Evolutionary conservation across 768 basidiomycete genomes (phyloP).

Genomic region (Pleurotus djamor): DNA sequence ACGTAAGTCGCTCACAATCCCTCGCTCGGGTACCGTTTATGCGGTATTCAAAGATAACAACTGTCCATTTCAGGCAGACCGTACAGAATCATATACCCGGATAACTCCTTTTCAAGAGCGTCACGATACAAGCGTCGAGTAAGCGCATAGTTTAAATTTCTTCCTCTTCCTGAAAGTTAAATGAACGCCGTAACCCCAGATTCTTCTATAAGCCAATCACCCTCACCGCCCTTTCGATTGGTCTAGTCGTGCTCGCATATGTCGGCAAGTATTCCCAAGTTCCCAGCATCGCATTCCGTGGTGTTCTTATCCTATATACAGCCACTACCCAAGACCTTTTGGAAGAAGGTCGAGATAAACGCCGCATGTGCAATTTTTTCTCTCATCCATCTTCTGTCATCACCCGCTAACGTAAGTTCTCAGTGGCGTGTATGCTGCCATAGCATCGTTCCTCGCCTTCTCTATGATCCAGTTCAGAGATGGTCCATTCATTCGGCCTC

Average conservation of each 20-base stretch:
- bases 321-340: conserved; percentile 85
- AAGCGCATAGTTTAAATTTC: conserved; percentile 25
- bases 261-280: conserved; percentile 24
- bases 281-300: not conserved
- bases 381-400: not conserved
- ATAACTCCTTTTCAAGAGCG: conserved; percentile 84
- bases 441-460: conserved; percentile 74
- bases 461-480: conserved; percentile 89
- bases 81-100: conserved; percentile 79
- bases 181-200: conserved; percentile 28
- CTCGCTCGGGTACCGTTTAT: conserved; percentile 14
- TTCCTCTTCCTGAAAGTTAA: conserved; percentile 8
- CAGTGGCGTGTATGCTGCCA: conserved; percentile 77
- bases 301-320: not conserved
- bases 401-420: conserved; percentile 9
- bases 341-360: conserved; percentile 79
- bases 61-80: conserved; percentile 60
- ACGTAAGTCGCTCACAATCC: conserved; percentile 60
- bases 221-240: conserved; percentile 66
- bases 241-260: conserved; percentile 71
- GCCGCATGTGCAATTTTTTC: conserved; percentile 60
- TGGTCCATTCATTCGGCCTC: conserved; percentile 85
- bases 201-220: conserved; percentile 89
- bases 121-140: conserved; percentile 84
- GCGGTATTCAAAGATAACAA: conserved; percentile 1